Conservation (phyloP, 257 asterid genomes). For the Prunella vulgaris region DNA sequence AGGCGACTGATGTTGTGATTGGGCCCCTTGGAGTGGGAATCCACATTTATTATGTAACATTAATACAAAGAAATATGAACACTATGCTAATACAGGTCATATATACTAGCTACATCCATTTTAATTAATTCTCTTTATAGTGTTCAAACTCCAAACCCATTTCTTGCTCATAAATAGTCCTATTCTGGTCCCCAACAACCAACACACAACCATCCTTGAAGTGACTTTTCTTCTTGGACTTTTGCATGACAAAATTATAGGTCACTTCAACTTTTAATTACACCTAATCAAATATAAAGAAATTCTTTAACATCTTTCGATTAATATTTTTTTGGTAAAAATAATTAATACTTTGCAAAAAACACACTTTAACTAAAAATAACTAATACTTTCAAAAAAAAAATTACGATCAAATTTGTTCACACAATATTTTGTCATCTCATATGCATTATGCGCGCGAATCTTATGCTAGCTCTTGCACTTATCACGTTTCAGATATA, state of each 20-base stretch:
- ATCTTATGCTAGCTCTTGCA: too few species aligned
- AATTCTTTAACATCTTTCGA: too few species aligned
- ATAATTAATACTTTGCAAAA: too few species aligned
- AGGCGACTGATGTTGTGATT: too few species aligned
- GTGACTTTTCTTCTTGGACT: slow-evolving; percentile 9
- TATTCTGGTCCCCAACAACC: slow-evolving; percentile 29
- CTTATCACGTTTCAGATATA: too few species aligned
- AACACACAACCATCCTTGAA: slow-evolving; percentile 10
- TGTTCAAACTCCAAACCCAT: slow-evolving; percentile 4
- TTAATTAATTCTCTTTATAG: not conserved
- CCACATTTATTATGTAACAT: not conserved
- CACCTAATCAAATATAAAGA: too few species aligned
- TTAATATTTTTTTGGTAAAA: too few species aligned
- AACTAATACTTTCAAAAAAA: too few species aligned
- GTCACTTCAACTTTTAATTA: not conserved
- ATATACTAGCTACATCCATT: not conserved
- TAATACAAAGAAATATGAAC: not conserved
- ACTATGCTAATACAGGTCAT: not conserved
- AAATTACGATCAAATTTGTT: too few species aligned
- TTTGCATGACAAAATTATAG: not conserved
- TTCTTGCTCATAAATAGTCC: slow-evolving; percentile 9
- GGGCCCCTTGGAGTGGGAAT: not conserved
- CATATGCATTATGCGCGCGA: too few species aligned
- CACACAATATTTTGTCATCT: too few species aligned
- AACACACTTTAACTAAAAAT: too few species aligned